These are phyloP conservation scores for Oleoguttula mirabilis DNA, from an alignment of 495 filamentous ascomycete species.

Conservation along the genomic window DNA sequence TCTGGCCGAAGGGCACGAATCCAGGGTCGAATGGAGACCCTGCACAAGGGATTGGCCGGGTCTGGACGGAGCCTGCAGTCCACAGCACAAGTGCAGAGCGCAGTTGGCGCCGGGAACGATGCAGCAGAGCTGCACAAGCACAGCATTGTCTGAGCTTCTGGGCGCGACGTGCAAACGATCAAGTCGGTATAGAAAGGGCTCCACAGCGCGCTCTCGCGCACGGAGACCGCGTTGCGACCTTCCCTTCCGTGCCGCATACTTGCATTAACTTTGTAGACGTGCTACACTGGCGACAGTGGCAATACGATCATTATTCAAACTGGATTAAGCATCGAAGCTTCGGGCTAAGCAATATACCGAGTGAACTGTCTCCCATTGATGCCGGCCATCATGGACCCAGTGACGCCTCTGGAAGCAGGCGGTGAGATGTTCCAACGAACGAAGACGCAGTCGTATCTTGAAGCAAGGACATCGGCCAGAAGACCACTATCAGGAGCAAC, in stretches of 20 bases:
- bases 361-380: background rate
- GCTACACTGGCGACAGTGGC: conserved; percentile 2
- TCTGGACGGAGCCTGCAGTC: conserved; percentile 9
- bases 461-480: conserved; percentile 12
- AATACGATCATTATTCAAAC: conserved; percentile 5
- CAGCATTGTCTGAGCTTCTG: conserved; percentile 11
- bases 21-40: conserved; percentile 5
- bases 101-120: conserved; percentile 13
- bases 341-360: too few relatives aligned
- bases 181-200: conserved; percentile 12
- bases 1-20: conserved; percentile 4
- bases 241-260: conserved; percentile 12
- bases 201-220: conserved; percentile 1
- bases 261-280: conserved; percentile 8
- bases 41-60: conserved; percentile 7
- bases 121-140: conserved; percentile 8
- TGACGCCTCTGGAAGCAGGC: conserved; percentile 32
- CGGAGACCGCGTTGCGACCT: conserved; percentile 11
- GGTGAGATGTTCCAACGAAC: conserved; percentile 37
- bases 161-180: background rate
- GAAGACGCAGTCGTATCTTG: conserved; percentile 27
- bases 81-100: background rate
- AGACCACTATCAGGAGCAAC: conserved; percentile 53
- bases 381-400: conserved; percentile 27
- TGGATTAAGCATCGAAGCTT: too few relatives aligned